A percentile compares a stretch with the other conserved stretches of the same genome.
These are phyloP conservation scores for Sphaerosporella brunnea DNA, from an alignment of 495 filamentous ascomycete genomes.

Conservation along the genomic window DNA sequence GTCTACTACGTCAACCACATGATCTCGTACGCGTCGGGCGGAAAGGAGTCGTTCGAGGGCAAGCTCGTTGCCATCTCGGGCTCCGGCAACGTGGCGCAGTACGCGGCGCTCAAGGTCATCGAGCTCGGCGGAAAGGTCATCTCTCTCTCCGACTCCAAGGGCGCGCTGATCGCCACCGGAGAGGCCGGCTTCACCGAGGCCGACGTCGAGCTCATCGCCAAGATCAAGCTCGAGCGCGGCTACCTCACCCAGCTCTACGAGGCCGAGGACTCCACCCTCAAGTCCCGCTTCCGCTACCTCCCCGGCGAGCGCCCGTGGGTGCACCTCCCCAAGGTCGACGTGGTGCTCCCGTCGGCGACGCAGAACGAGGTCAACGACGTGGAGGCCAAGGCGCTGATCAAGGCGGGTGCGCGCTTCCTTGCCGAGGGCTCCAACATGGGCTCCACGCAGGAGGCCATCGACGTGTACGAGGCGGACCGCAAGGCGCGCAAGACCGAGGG, in stretches of 20 bases:
- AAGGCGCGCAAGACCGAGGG: slow-evolving; percentile 44
- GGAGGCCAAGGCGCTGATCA: slow-evolving; percentile 69
- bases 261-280: slow-evolving; percentile 31
- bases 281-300: slow-evolving; percentile 67
- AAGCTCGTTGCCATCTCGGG: slow-evolving; percentile 94
- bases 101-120: slow-evolving; percentile 88
- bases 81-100: slow-evolving; percentile 96
- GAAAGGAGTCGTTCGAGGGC: slow-evolving; percentile 70
- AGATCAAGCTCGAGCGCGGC: slow-evolving; percentile 74
- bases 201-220: slow-evolving; percentile 58
- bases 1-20: slow-evolving; percentile 97
- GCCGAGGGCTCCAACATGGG: slow-evolving; percentile 99
- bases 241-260: slow-evolving; percentile 44
- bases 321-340: slow-evolving; percentile 70
- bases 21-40: slow-evolving; percentile 64
- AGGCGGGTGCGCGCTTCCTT: slow-evolving; percentile 62
- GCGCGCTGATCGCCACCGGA: slow-evolving; percentile 52
- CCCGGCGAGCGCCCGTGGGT: slow-evolving; percentile 79
- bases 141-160: slow-evolving; percentile 87
- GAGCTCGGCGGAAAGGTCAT: slow-evolving; percentile 87
- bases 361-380: slow-evolving; percentile 92
- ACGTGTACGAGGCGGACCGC: slow-evolving; percentile 73
- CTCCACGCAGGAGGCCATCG: slow-evolving; percentile 88
- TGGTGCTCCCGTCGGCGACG: slow-evolving; percentile 82
- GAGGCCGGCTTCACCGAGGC: slow-evolving; percentile 53